Conservation (phyloP, 345 rosid species). For the Gossypium bickii region DNA sequence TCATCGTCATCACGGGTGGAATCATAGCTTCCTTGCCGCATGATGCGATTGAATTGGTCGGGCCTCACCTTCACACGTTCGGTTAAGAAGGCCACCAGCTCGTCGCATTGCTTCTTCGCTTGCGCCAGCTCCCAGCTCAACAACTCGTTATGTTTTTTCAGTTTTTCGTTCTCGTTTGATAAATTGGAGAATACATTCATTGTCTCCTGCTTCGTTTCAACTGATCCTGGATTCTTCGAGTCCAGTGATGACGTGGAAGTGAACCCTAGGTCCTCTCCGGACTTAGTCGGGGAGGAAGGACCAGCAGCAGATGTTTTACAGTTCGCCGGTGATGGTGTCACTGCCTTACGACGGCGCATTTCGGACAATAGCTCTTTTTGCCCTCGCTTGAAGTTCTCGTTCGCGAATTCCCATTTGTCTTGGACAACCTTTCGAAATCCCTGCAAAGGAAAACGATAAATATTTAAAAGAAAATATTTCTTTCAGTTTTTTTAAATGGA, state of each 20-base stretch:
- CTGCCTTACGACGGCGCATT: conserved; percentile 61
- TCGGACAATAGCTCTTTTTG: conserved; percentile 43
- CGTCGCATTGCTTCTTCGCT: conserved; percentile 73
- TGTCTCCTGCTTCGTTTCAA: conserved; percentile 32
- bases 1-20: conserved; percentile 20
- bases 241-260: conserved; percentile 72
- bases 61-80: conserved; percentile 58
- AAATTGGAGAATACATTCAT: conserved; percentile 44
- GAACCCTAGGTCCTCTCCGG: conserved; percentile 73
- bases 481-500: no score
- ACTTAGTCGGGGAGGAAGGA: conserved; percentile 43
- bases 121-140: conserved; percentile 71
- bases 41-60: conserved; percentile 59
- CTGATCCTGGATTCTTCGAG: conserved; percentile 72
- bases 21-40: conserved; percentile 39
- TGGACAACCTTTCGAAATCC: conserved; percentile 75
- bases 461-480: background rate
- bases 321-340: conserved; percentile 13
- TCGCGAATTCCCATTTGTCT: conserved; percentile 89
- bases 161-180: conserved; percentile 74
- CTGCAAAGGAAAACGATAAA: conserved; percentile 22
- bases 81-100: conserved; percentile 57
- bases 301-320: conserved; percentile 29
- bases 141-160: conserved; percentile 62
- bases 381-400: conserved; percentile 62